phyloP scores from a whole-genome alignment of 228 moss, liverwort and hornwort species.

The Sphagnum magellanicum region DNA sequence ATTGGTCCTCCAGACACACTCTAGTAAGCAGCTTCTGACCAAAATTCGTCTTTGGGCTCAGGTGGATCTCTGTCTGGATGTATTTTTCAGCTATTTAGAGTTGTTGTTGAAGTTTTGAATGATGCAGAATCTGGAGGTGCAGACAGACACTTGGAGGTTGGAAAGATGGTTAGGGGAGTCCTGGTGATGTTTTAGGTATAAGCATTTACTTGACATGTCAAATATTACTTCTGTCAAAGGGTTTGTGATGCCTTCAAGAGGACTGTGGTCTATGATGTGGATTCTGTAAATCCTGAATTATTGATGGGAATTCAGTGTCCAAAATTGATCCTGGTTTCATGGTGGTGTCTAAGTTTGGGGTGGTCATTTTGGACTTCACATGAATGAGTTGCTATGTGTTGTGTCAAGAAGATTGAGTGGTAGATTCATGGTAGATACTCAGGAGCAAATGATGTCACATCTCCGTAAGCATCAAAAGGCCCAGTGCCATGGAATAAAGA shows the following conservation, averaged over 20 bases:
- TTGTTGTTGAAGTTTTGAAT: not conserved
- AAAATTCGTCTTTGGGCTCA: too few species aligned
- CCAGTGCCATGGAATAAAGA: too few species aligned
- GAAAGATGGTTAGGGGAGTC: not conserved
- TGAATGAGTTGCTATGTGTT: too few species aligned
- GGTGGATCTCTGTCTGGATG: not conserved
- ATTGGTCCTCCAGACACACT: slow-evolving; percentile 95
- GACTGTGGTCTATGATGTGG: not conserved
- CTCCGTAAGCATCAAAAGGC: too few species aligned
- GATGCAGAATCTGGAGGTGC: not conserved
- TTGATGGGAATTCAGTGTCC: too few species aligned
- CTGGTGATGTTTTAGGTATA: not conserved
- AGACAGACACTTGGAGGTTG: not conserved
- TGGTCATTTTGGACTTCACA: too few species aligned
- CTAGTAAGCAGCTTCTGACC: slow-evolving; percentile 21
- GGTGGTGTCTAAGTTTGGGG: too few species aligned
- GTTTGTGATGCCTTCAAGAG: not conserved
- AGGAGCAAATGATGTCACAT: too few species aligned
- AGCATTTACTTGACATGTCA: not conserved
- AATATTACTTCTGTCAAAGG: not conserved
- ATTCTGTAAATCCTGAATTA: not conserved
- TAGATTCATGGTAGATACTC: too few species aligned
- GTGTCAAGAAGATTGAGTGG: too few species aligned
- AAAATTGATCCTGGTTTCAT: too few species aligned
- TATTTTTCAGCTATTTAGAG: not conserved